Base-by-base conservation (phyloP, 768 basidiomycete species). In the Mycena venus region DNA sequence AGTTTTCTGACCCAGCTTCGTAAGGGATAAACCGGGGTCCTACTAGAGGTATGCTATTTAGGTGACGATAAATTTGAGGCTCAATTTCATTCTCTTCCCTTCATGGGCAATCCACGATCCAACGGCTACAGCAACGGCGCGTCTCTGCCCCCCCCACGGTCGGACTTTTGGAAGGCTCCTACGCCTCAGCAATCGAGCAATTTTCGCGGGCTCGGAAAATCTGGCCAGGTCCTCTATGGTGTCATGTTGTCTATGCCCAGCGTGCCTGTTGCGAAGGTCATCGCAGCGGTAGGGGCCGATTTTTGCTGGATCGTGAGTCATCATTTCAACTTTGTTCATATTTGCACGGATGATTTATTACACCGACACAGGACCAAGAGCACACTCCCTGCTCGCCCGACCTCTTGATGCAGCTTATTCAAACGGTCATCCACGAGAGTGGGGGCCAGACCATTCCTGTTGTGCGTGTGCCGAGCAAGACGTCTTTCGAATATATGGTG, bases 401-500 rank as follows among this genome's bases (percentile, higher is more conserved):
- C 29, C 66, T 55, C 23, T 23, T 68, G 17, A 27, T 56, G 34
- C 44, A 56, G 17, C 32, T 34, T 21, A 58, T 58, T 11, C 56
- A 58, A n/a, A n/a, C n/a, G 56, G 12, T 58, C 21, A 36, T 34
- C 19, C 56, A 58, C 5, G 56, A 58, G 21, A 58, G 56, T n/a
- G 32, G 32, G 2, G 32, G 64, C 29, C 49, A 56, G 11, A 73
- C 40, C 12, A 73, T 73, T 38, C 72, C 72, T 15, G 21, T 73
- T 31, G 72, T 73, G 34, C 72, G 72, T 29, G 72, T 73, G 31
- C 72, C 72, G 23, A 59, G 38, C 36, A 64, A 73, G 23, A 60
- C 53, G 8, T 34, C 65, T 4, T 23, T 27, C 19, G 72, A 73
- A 21, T 73, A 58, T 17, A 67, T 73, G 7, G 63, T 38, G 51